Evolutionary conservation across 208 protist species (phyloP).

Genomic region (Porcisia hertigi): DNA sequence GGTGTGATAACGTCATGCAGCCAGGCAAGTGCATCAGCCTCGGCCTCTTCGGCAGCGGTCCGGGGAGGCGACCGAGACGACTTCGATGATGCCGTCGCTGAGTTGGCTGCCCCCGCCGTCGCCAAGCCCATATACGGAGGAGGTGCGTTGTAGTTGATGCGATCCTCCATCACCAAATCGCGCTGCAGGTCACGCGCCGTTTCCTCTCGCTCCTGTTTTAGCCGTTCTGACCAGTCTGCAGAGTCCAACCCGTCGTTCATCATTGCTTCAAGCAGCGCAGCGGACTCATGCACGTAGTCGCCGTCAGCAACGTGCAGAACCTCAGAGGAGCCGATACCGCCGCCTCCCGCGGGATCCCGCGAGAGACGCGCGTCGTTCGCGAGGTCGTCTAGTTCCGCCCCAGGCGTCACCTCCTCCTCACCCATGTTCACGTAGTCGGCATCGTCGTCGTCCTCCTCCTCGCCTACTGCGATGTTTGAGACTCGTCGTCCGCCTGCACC

Average conservation of each 20-base stretch:
- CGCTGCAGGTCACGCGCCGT: constrained; percentile 38
- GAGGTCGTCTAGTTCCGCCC: constrained; percentile 68
- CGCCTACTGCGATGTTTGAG: constrained; percentile 17
- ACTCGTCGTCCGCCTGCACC: constrained; percentile 13
- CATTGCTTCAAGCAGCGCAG: constrained; percentile 74
- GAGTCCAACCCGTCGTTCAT: constrained; percentile 56
- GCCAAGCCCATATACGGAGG: not conserved
- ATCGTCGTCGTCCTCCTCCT: constrained; percentile 39
- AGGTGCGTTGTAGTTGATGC: constrained; percentile 57
- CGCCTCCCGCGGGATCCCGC: constrained; percentile 17
- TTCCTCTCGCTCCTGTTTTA: constrained; percentile 23
- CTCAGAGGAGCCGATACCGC: not conserved
- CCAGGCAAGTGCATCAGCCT: constrained; percentile 78
- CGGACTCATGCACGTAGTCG: constrained; percentile 69
- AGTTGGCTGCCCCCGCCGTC: not conserved
- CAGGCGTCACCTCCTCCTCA: constrained; percentile 36
- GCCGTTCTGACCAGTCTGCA: constrained; percentile 21
- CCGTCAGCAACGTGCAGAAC: constrained; percentile 40
- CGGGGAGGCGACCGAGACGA: not conserved
- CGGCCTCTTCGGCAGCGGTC: constrained; percentile 16
- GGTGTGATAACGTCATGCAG: constrained; percentile 82
- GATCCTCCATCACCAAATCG: constrained; percentile 59
- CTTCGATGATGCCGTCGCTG: constrained; percentile 5
- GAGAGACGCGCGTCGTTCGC: constrained; percentile 41
- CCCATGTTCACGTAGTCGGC: constrained; percentile 42